Percentiles rank a stretch among this genome's conserved stretches.
Conservation (phyloP, 345 rosid genomes). For the Arabidopsis thaliana region DNA sequence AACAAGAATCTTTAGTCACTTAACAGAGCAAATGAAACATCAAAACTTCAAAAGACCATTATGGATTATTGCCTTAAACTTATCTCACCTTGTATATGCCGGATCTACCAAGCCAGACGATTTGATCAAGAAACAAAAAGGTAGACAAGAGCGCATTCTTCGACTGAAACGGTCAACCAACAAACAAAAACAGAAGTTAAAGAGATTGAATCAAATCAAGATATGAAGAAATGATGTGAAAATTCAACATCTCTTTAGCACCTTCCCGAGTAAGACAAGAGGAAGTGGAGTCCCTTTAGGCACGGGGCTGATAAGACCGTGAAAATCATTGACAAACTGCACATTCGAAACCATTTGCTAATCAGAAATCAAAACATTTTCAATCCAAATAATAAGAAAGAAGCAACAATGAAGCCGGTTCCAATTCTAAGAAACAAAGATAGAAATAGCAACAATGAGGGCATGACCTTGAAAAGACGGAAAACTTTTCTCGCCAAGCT, state of each 20-base stretch:
- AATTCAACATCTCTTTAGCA: conserved; percentile 28
- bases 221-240: not conserved
- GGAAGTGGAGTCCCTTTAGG: conserved; percentile 93
- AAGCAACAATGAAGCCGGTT: not conserved
- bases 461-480: conserved; percentile 86
- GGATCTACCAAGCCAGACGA: conserved; percentile 93
- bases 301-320: conserved; percentile 81
- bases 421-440: not conserved
- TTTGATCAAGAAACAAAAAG: conserved; percentile 96
- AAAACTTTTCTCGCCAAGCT: conserved; percentile 98
- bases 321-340: conserved; percentile 95
- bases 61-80: conserved; percentile 3
- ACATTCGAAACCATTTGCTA: not conserved
- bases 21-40: conserved; percentile 10
- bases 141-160: conserved; percentile 86
- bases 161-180: conserved; percentile 59
- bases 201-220: conserved; percentile 9
- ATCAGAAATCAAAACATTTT: conserved; percentile 21
- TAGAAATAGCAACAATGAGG: not conserved
- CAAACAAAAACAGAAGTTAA: conserved; percentile 19
- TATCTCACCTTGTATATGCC: conserved; percentile 86
- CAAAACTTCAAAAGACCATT: conserved; percentile 1
- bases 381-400: conserved; percentile 12
- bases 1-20: conserved; percentile 24
- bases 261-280: conserved; percentile 90